Evolutionary conservation across 2,329 filamentous ascomycete genomes (phyloP), one percentile per base, ranked within the genome.

Genomic region (Teratosphaeria viscida): DNA sequence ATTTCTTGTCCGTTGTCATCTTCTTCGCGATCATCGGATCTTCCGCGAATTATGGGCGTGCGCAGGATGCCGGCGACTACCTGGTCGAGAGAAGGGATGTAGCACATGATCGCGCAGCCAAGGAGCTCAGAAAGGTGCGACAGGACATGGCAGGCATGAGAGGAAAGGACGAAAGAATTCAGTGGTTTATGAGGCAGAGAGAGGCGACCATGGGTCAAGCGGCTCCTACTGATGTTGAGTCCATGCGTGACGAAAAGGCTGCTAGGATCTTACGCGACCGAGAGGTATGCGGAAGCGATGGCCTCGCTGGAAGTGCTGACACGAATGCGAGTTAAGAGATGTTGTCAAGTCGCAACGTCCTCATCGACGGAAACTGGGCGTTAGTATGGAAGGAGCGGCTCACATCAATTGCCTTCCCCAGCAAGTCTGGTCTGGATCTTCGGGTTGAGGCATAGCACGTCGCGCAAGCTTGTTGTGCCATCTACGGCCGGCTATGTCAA

Each of bases 1-100:
- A 85, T 12, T 97, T 97, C 70, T 82, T 87, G 7, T 78, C 83
- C 5, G 74, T 95, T n/a, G 76, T 97, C 6, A 75, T 90, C 34
- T 74, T 86, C 3, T 79, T 91, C 39, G 83, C 88, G 12, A 76
- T 88, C 11, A 74, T 92, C 11, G 90, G 86, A 0, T 85, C 85
- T 19, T 81, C 90, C 61, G 81, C 85, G 11, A 90, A 96, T 73
- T 85, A 85, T 39, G 85, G 84, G 2, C 81, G 88, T 62, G 86
- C 89, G 12, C 85, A 82, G 49, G 79, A 81, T 35, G 81, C 83
- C 59, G 84, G 85, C 1, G 75, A 79, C 8, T 81, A 80, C 32
- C 79, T 90, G 54, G 75, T 92, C 53, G 86, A 86, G 66, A 78
- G 88, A 63, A 79, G 85, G 70, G 85, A 85, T 67, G 81, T 85